Evolutionary conservation across 176 grass and related monocot genomes (phyloP), one percentile per base, ranked within the genome.

Genomic region (Poa annua): DNA sequence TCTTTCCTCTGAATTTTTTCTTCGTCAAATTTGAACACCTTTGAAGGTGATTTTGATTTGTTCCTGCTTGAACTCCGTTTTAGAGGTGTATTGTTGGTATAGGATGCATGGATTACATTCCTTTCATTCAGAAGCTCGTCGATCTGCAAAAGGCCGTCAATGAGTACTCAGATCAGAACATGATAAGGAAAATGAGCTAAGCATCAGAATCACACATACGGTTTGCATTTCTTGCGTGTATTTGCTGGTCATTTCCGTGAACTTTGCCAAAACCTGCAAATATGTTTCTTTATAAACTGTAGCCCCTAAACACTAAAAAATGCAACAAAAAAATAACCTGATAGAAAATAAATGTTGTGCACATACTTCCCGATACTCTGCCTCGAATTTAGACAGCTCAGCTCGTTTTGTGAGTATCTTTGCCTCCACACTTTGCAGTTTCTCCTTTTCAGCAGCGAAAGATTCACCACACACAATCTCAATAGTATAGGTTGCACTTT

Each of bases 181-280:
- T 69, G 35, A 56, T 39, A 66, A 12, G 33, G 20, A 14, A 80
- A 66, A 56, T 84, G 16, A 62, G 45, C 83, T 86, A 78, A 11
- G 24, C 6, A 47, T 41, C 41, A 79, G 44, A 45, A 56, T 69
- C 1, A 33, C 35, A 82, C 69, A 55, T 90, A 99, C 97, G 54
- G 83, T 78, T 94, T 92, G 93, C 93, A 96, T 92, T 96, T 99
- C 97, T 81, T 99, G 89, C 20, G 97, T 83, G 67, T 96, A 99
- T 94, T 85, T 88, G 84, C 66, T 96, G n/a, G 93, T 99, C 93
- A 99, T 99, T 79, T 94, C 93, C 39, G 91, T 94, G 80, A 99
- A 99, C 81, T 90, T 91, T 6, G 93, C 83, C 75, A 99, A 91
- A 79, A 92, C 93, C 93, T 95, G 85, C 53, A 25, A 75, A 55